Evolutionary conservation across 2,329 filamentous ascomycete species (phyloP).

Genomic region (Macrophomina tecta): DNA sequence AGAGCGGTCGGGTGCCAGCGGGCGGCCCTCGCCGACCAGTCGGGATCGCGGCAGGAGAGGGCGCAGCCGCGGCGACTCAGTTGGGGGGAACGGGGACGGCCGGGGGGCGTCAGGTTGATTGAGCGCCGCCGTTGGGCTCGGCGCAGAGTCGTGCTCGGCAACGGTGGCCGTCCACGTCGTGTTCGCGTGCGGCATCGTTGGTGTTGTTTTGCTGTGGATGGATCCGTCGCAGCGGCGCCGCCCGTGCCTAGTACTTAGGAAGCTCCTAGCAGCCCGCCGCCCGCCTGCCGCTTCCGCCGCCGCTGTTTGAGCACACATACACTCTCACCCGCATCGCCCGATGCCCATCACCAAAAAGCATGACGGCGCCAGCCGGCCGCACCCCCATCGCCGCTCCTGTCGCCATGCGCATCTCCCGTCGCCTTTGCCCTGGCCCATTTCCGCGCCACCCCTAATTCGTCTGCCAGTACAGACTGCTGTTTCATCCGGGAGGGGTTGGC

Average conservation of each 20-base stretch:
- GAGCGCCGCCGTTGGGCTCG: slow-evolving; percentile 6
- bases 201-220: not conserved
- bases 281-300: slow-evolving; percentile 8
- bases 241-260: not conserved
- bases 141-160: slow-evolving; percentile 1
- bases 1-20: slow-evolving; percentile 22
- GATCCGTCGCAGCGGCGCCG: not conserved
- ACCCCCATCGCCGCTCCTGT: not conserved
- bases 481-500: slow-evolving; percentile 15
- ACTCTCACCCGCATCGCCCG: too few species aligned
- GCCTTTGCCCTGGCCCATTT: not conserved
- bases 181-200: not conserved
- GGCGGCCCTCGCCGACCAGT: slow-evolving; percentile 20
- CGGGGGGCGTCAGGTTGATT: slow-evolving; percentile 22
- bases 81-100: too few species aligned
- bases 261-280: not conserved
- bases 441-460: slow-evolving; percentile 13
- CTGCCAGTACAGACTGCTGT: slow-evolving; percentile 6
- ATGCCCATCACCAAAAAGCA: not conserved
- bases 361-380: not conserved
- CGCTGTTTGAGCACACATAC: not conserved
- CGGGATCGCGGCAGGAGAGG: slow-evolving; percentile 14
- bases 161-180: slow-evolving; percentile 3
- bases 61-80: slow-evolving; percentile 19
- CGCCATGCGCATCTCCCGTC: not conserved